Base-by-base conservation (phyloP, 2,329 filamentous ascomycete genomes). In the Ophiosphaerella herpotricha region DNA sequence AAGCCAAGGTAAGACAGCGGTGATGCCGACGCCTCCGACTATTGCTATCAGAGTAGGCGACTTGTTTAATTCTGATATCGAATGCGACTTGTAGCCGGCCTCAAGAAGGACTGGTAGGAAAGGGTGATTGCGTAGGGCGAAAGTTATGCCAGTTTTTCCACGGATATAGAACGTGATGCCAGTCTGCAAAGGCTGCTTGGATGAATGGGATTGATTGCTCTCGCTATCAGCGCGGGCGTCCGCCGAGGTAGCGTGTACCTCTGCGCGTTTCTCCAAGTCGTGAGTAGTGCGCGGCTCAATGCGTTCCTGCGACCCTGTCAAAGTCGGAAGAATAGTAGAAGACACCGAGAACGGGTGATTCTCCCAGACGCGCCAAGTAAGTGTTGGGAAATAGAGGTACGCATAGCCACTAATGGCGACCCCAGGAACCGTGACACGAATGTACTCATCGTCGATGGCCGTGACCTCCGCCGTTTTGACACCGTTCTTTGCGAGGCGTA, bases 351-450 rank as follows among this genome's bases (percentile, higher is more conserved):
- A 83, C 0, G 81, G 81, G 57, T 84, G 82, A 39, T 80, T 83
- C 59, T 83, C 80, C 80, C 80, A 83, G 1, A 59, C 48, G 4
- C 55, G 47, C 24, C 57, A 50, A 1, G 46, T 74, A 1, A 81
- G 57, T 0, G 74, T 76, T 0, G 81, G 80, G 56, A 84, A 82
- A 59, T 80, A 81, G 0, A 76, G 64, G 48, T 80, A 82, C 29
- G 67, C 75, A 43, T 72, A 59, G 1, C 72, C 73, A 0, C 70
- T 68, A 7, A 53, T 48, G 0, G 50, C 47, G 4, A 53, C 58
- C 4, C 72, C 75, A 1, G 63, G 63, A 11, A 81, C 57, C 41
- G 78, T 74, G 14, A 81, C 60, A 4, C 75, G 71, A 8, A 79
- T 53, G 34, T 74, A 55, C n/a, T 58, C 54, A 4, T 51, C 52